Base-by-base conservation (phyloP, 1,284 basidiomycete genomes). In the Cerrena zonata region DNA sequence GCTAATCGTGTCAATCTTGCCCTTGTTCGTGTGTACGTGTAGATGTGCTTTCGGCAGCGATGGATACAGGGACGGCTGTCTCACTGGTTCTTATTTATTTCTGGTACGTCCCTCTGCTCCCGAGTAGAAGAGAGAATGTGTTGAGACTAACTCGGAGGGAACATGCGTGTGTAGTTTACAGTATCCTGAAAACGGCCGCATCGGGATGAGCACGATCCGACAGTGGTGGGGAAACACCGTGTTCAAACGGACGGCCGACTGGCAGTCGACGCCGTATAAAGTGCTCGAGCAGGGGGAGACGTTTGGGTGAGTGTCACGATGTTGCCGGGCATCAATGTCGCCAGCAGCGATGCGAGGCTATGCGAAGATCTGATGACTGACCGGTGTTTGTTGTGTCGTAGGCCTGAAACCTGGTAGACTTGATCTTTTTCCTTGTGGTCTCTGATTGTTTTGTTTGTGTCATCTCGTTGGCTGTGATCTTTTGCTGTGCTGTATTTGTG, bases 1-100 rank as follows among this genome's bases (percentile, higher is more conserved):
- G 24, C 24, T 34, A 30, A 45, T 27, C 21, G 19, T 34, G 30
- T 42, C 18, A 3, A 58, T n/a, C n/a, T n/a, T n/a, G n/a, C n/a
- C n/a, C n/a, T n/a, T n/a, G n/a, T n/a, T n/a, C n/a, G n/a, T n/a
- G n/a, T n/a, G n/a, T n/a, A n/a, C n/a, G n/a, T n/a, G n/a, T 40
- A 71, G 76, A 77, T 51, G 74, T 77, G 24, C 65, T 78, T 4
- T 78, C 77, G 2, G 77, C 76, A n/a, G 76, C 76, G 10, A 62
- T 78, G 18, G 77, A 78, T 53, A 68, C 69, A 4, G 77, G 77
- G 18, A 68, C 76, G 2, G 76, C 76, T 0, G 60, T 75, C 30
- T 67, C 68, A 4, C 68, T 70, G 2, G 57, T 77, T 11, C 51
- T 78, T 3, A 69, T 77, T 11, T 78, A 74, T 61, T 78, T 78